These are phyloP conservation scores for Chytriomyces hyalinus DNA, from an alignment of 192 early-diverging fungal species.

Conservation along the genomic window DNA sequence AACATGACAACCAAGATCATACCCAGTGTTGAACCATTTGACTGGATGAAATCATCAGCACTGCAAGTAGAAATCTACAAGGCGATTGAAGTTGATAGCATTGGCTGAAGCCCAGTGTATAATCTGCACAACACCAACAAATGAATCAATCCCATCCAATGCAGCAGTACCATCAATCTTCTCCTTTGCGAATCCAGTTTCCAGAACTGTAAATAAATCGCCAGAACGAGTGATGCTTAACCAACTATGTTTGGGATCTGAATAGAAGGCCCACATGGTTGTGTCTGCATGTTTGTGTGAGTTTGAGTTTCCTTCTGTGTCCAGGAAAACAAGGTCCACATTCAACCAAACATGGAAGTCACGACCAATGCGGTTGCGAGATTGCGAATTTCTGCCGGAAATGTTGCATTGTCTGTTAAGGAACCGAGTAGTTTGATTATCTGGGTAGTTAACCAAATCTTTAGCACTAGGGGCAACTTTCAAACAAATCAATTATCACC, in stretches of 20 bases:
- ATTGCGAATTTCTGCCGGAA: too few species aligned
- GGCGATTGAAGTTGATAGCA: not conserved
- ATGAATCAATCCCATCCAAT: not conserved
- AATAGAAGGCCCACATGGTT: slow-evolving; percentile 2
- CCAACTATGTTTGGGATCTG: not conserved
- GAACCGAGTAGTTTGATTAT: too few species aligned
- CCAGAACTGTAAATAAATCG: not conserved
- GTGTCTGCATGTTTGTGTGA: not conserved
- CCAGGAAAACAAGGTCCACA: not conserved
- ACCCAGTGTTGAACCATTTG: slow-evolving; percentile 2
- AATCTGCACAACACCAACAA: not conserved
- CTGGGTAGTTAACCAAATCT: too few species aligned
- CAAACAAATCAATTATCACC: not conserved
- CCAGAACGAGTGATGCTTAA: not conserved
- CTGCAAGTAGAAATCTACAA: not conserved
- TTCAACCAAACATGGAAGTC: too few species aligned
- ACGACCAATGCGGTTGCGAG: too few species aligned
- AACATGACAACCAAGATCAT: not conserved
- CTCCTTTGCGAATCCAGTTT: not conserved
- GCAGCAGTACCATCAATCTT: not conserved
- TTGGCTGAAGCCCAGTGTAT: not conserved
- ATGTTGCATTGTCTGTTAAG: too few species aligned
- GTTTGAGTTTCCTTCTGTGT: not conserved
- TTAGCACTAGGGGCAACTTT: too few species aligned
- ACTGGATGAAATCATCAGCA: not conserved